phyloP scores from a whole-genome alignment of 73 alveolate genomes.

The Paramecium biaurelia region DNA sequence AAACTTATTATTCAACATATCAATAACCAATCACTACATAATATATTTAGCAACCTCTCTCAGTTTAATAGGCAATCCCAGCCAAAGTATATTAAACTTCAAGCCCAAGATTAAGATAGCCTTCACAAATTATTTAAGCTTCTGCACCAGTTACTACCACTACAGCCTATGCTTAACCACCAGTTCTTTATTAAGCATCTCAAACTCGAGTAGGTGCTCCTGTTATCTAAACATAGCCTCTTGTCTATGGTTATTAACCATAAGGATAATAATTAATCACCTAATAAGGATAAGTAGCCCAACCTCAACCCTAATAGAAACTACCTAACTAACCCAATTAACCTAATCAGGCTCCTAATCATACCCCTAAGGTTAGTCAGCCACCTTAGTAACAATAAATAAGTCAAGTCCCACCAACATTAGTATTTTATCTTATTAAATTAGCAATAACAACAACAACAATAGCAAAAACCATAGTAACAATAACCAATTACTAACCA shows the following conservation, averaged over 20 bases:
- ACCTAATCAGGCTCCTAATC: background rate
- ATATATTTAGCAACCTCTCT: background rate
- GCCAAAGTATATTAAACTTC: background rate
- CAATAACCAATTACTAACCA: background rate
- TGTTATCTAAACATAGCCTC: background rate
- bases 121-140: background rate
- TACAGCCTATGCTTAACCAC: background rate
- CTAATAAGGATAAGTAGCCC: background rate
- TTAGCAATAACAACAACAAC: background rate
- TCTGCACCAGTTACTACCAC: background rate
- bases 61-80: background rate
- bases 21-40: background rate
- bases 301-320: background rate
- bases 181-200: background rate
- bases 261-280: background rate
- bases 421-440: background rate
- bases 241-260: background rate
- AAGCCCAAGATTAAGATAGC: background rate
- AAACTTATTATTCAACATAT: background rate
- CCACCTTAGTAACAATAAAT: background rate
- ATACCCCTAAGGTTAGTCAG: background rate
- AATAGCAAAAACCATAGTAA: background rate
- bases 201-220: slow-evolving; percentile 47
- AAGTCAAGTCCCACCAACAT: background rate
- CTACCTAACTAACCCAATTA: background rate